Conservation (phyloP, 805 yeast genomes). For the Blastobotrys peoriensis region DNA sequence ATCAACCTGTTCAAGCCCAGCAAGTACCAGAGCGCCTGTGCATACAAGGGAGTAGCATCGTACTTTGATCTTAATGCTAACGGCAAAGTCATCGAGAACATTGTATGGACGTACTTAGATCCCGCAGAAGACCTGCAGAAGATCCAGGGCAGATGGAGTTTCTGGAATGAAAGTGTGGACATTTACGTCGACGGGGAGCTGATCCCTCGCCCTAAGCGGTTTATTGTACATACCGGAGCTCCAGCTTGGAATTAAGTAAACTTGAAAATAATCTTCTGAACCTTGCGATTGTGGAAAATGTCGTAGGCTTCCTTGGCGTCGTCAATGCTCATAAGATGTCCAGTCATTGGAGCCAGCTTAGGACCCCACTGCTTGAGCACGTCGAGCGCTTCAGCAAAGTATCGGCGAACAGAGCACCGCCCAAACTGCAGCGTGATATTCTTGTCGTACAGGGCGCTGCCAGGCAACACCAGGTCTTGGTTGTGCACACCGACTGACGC, state of each 20-base stretch:
- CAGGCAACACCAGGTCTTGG: constrained; percentile 49
- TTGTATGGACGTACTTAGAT: neutral
- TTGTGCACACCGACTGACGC: constrained; percentile 58
- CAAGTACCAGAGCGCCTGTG: constrained; percentile 8
- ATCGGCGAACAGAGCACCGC: constrained; percentile 55
- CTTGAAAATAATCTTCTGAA: constrained; percentile 48
- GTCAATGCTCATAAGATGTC: constrained; percentile 39
- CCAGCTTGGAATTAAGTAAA: too few relatives aligned
- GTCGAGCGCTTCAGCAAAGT: constrained; percentile 47
- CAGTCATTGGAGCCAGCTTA: constrained; percentile 48
- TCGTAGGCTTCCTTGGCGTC: constrained; percentile 44
- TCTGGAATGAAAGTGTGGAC: neutral
- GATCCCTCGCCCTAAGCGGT: neutral
- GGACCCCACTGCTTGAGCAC: constrained; percentile 40
- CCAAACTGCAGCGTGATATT: constrained; percentile 56
- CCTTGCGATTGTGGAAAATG: constrained; percentile 47
- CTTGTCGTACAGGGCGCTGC: constrained; percentile 52
- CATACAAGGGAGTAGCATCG: constrained; percentile 9
- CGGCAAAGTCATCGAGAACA: neutral
- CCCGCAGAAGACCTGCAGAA: neutral
- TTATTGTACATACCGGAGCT: neutral
- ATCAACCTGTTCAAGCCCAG: constrained; percentile 4
- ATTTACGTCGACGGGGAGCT: neutral
- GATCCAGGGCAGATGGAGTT: neutral
- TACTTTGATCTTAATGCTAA: neutral